phyloP scores from a whole-genome alignment of 192 early-diverging fungal species.

The Glomus cerebriforme region DNA sequence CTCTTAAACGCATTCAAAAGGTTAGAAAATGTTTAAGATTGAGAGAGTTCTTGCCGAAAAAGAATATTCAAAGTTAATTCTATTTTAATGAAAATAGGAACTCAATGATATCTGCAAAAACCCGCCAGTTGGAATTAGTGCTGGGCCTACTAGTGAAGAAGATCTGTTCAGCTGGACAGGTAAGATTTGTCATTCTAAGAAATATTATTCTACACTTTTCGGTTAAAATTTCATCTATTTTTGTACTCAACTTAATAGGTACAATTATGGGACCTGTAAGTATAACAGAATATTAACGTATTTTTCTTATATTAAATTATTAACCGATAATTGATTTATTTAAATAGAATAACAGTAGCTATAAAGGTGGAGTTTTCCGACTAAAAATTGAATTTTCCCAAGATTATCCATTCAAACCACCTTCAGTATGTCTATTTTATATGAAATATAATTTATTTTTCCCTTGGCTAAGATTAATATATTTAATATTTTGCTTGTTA shows the following conservation, averaged over 20 bases:
- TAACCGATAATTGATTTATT: constrained; percentile 7
- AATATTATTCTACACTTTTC: not conserved
- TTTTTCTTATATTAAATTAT: not conserved
- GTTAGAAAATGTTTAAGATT: not conserved
- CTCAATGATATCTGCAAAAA: constrained; percentile 63
- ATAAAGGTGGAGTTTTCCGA: constrained; percentile 72
- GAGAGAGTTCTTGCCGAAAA: no score
- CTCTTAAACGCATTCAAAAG: constrained; percentile 31
- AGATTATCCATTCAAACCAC: constrained; percentile 85
- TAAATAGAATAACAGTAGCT: constrained; percentile 56
- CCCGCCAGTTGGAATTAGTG: constrained; percentile 58
- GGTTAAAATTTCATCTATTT: not conserved
- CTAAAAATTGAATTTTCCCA: constrained; percentile 68
- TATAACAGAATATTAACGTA: not conserved
- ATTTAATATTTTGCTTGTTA: not conserved
- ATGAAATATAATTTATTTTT: not conserved
- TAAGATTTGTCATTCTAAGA: constrained; percentile 21
- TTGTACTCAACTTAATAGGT: constrained; percentile 35
- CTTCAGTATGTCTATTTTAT: constrained; percentile 51
- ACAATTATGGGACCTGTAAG: constrained; percentile 62
- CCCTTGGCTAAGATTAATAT: not conserved
- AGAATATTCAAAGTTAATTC: not conserved
- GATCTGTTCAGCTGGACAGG: constrained; percentile 72
- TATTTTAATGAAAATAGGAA: constrained; percentile 48
- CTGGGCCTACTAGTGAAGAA: constrained; percentile 56